Evolutionary conservation across 176 grass and related monocot genomes (phyloP).

Genomic region (Luzula sylvatica): DNA sequence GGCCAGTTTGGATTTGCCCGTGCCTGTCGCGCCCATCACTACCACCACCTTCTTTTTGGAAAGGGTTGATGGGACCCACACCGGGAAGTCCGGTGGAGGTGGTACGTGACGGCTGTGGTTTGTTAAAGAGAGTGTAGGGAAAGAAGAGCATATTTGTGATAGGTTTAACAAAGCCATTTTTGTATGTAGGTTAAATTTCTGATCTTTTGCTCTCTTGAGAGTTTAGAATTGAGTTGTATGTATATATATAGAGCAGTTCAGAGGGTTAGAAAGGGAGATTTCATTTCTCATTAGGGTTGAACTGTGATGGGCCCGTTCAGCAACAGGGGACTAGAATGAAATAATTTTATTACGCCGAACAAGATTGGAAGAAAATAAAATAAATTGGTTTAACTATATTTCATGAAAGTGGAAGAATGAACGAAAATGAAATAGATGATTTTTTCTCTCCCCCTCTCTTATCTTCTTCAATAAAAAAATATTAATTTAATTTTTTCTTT

Average conservation of each 20-base stretch:
- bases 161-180: not conserved
- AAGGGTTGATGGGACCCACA: not conserved
- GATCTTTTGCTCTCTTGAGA: not conserved
- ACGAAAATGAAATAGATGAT: no score
- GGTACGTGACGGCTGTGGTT: not conserved
- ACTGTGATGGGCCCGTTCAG: no score
- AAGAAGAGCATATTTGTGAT: constrained; percentile 8
- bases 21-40: constrained; percentile 29
- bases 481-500: no score
- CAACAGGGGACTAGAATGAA: no score
- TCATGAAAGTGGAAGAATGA: no score
- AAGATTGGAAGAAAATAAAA: no score
- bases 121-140: not conserved
- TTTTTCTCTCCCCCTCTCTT: no score
- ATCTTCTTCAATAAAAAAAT: no score
- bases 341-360: no score
- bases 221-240: not conserved
- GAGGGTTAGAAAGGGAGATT: constrained; percentile 12
- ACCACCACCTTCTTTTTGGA: constrained; percentile 15
- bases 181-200: no score
- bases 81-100: not conserved
- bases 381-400: no score
- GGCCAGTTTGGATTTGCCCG: constrained; percentile 25
- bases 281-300: not conserved
- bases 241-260: not conserved